Conservation (phyloP, 257 asterid species). For the Gentiana dahurica region DNA sequence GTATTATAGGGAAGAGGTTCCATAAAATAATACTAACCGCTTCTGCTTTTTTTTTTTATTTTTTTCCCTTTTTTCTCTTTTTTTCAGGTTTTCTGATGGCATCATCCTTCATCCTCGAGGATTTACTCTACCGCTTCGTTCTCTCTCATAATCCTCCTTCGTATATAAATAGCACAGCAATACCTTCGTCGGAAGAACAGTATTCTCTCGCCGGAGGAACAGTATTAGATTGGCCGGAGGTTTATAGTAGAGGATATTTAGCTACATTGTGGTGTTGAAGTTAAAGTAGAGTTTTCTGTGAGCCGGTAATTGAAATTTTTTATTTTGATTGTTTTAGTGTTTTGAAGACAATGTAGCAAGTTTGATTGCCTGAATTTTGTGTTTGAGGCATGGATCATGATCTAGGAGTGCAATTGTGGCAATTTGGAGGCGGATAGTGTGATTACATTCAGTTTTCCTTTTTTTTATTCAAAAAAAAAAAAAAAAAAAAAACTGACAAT, state of each 20-base stretch:
- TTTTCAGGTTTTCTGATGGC: slow-evolving; percentile 46
- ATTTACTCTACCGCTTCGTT: slow-evolving; percentile 20
- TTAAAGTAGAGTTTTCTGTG: slow-evolving; percentile 13
- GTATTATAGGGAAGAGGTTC: no score
- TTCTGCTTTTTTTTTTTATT: slow-evolving; percentile 11
- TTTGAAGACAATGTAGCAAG: slow-evolving; percentile 62
- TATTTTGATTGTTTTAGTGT: slow-evolving; percentile 43
- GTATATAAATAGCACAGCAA: neutral
- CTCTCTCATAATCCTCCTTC: slow-evolving; percentile 20
- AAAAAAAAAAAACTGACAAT: neutral
- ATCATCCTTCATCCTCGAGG: slow-evolving; percentile 13
- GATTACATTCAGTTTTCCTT: neutral
- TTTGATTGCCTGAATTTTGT: slow-evolving; percentile 18
- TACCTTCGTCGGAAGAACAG: slow-evolving; percentile 34
- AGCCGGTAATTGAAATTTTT: slow-evolving; percentile 4
- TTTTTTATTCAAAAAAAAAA: neutral
- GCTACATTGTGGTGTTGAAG: slow-evolving; percentile 12
- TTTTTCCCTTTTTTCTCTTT: slow-evolving; percentile 12
- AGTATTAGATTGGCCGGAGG: slow-evolving; percentile 18
- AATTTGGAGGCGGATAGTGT: slow-evolving; percentile 2
- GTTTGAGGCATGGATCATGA: slow-evolving; percentile 42
- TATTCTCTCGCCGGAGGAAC: slow-evolving; percentile 18
- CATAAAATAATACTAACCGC: slow-evolving; percentile 29
- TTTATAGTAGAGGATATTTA: slow-evolving; percentile 6
- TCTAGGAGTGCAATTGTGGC: slow-evolving; percentile 24